Base-by-base conservation (phyloP, 345 rosid species). In the Acer yangbiense region DNA sequence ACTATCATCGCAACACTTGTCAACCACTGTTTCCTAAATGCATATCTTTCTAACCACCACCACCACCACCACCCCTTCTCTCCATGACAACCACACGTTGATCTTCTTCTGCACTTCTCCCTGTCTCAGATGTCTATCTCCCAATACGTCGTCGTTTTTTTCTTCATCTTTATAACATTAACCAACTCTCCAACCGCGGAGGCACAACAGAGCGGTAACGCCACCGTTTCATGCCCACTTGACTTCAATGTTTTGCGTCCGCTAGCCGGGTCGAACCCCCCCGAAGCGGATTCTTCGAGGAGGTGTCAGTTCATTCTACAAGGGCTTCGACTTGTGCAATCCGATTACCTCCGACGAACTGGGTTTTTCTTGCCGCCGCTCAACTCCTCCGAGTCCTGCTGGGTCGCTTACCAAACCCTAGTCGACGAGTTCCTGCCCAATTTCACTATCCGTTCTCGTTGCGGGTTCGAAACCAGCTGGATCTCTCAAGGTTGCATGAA, bases 381-480 rank as follows among this genome's bases (percentile, higher is more conserved):
- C 17, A 73, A 76, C 63, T 80, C 93, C 3, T 85, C 98, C 35
- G 85, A 86, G 14, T 87, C 98, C 0, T 95, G 98, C 87, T 93
- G 97, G 98, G 76, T 10, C 2, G 79, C 82, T 68, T 83, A 86
- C 72, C 92, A 90, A 82, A 11, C 81, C 7, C 69, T 91, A 6
- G 9, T 91, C 81, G 48, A 83, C 68, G 27, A 69, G 0, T 76
- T 71, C 65, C 68, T 75, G 32, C 89, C 93, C 1, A 48, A 75
- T 54, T 89, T 90, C 82, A 83, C 88, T 63, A 80, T 91, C 83
- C 88, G 92, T 20, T 48, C 87, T 46, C 77, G 83, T 0, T 93
- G 98, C 75, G 98, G 97, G 9, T 90, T 90, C 79, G 76, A 90
- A 27, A 90, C 98, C 9, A 69, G 81, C 41, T 95, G 97, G 98